Percentiles rank a stretch among this genome's conserved stretches.
phyloP scores from a whole-genome alignment of 1,284 basidiomycete species.

The Anthracocystis setariae region DNA sequence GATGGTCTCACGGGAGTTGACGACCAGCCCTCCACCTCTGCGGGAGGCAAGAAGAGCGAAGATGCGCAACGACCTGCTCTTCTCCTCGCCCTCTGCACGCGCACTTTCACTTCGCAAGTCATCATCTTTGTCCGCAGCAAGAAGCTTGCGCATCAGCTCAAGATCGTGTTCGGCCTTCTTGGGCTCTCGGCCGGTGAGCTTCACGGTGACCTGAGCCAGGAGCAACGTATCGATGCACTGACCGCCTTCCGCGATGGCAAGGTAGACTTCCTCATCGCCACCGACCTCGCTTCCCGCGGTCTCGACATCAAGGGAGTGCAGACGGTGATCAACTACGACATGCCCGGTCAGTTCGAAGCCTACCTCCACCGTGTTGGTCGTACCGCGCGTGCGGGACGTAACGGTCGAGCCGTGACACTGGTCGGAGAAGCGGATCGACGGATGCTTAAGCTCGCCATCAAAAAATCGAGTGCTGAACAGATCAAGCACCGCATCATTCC shows the following conservation, averaged over 20 bases:
- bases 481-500: constrained; percentile 90
- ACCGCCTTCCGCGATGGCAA: constrained; percentile 86
- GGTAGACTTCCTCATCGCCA: constrained; percentile 84
- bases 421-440: constrained; percentile 96
- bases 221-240: constrained; percentile 92
- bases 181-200: constrained; percentile 88
- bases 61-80: constrained; percentile 96
- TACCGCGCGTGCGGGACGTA: constrained; percentile 45
- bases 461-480: constrained; percentile 83
- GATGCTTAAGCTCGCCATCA: constrained; percentile 94
- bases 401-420: constrained; percentile 81
- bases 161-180: constrained; percentile 87
- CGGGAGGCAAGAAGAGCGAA: constrained; percentile 69
- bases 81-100: constrained; percentile 89
- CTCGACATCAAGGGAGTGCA: constrained; percentile 97
- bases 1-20: constrained; percentile 78
- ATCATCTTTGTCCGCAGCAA: constrained; percentile 99
- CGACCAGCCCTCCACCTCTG: constrained; percentile 72
- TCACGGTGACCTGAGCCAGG: constrained; percentile 97
- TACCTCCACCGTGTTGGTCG: constrained; percentile 96
- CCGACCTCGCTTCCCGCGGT: constrained; percentile 97
- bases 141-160: constrained; percentile 96
- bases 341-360: constrained; percentile 93
- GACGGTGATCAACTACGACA: constrained; percentile 96
- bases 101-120: constrained; percentile 84